These are phyloP conservation scores for Starmerella floricola DNA, from an alignment of 805 yeast genomes.

Conservation along the genomic window DNA sequence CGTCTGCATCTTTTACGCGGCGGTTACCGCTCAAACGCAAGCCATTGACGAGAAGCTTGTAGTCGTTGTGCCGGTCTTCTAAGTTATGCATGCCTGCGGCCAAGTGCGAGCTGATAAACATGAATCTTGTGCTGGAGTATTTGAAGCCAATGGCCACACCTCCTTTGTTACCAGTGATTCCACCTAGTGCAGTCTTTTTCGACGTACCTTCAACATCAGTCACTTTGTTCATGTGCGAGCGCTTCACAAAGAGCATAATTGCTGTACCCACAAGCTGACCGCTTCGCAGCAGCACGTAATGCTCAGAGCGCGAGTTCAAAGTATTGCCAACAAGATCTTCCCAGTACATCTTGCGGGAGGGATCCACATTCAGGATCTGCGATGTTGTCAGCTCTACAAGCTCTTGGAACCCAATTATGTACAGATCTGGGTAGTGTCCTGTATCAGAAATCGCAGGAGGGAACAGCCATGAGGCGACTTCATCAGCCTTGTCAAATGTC, in stretches of 20 bases:
- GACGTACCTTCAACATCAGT: conserved; percentile 88
- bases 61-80: conserved; percentile 79
- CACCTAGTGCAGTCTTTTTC: conserved; percentile 91
- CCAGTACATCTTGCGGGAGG: conserved; percentile 70
- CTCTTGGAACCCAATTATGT: conserved; percentile 87
- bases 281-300: conserved; percentile 59
- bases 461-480: conserved; percentile 67
- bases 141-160: conserved; percentile 86
- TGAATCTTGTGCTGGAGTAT: conserved; percentile 66
- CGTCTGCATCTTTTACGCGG: conserved; percentile 69
- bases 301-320: conserved; percentile 41
- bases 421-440: conserved; percentile 51
- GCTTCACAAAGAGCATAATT: conserved; percentile 55
- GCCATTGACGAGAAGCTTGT: conserved; percentile 60
- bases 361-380: conserved; percentile 74
- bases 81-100: conserved; percentile 83
- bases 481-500: conserved; percentile 32
- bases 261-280: conserved; percentile 89
- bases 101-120: conserved; percentile 78
- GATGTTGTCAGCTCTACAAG: conserved; percentile 88
- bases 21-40: conserved; percentile 68
- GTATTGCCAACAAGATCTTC: conserved; percentile 52
- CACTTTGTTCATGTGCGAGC: conserved; percentile 44
- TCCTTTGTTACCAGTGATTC: conserved; percentile 94
- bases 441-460: conserved; percentile 35